These are phyloP conservation scores for Pseudocercospora pini-densiflorae DNA, from an alignment of 2,329 filamentous ascomycete genomes.

Conservation along the genomic window DNA sequence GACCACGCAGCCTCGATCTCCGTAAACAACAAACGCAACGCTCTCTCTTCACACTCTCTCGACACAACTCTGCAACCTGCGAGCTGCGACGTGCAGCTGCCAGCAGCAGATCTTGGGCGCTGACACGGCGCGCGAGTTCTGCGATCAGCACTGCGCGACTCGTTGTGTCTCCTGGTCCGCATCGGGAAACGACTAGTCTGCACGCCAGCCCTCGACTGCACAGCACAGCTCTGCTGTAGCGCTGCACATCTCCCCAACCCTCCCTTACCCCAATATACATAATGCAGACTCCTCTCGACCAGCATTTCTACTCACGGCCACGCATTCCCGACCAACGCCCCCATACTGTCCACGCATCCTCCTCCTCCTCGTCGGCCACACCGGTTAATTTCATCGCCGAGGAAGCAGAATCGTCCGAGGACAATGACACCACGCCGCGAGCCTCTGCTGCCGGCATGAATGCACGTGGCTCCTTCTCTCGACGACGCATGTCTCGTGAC, in stretches of 20 bases:
- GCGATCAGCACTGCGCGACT: conserved; percentile 9
- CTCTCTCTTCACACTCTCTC: neutral
- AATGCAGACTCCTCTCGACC: conserved; percentile 8
- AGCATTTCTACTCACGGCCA: conserved; percentile 5
- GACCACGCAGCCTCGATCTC: neutral
- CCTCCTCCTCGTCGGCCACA: conserved; percentile 20
- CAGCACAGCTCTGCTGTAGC: neutral
- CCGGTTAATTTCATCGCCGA: conserved; percentile 24
- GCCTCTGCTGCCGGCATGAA: conserved; percentile 23
- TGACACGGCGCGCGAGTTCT: conserved; percentile 6
- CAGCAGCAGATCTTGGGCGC: neutral
- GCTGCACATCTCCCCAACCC: conserved; percentile 1
- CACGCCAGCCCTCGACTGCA: conserved; percentile 1
- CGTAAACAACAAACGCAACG: neutral
- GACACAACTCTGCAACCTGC: neutral
- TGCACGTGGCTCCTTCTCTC: conserved; percentile 3
- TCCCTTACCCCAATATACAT: neutral
- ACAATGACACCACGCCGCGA: conserved; percentile 24
- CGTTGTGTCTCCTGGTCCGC: conserved; percentile 8
- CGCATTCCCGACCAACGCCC: conserved; percentile 25
- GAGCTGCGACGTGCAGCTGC: neutral
- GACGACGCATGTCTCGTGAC: conserved; percentile 33
- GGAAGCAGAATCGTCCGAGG: conserved; percentile 24
- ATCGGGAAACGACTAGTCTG: conserved; percentile 6
- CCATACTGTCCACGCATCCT: conserved; percentile 33